Percentiles rank a stretch among this genome's conserved stretches.
Evolutionary conservation across 2,329 filamentous ascomycete genomes (phyloP).

Genomic region (Colletotrichum paranaense): DNA sequence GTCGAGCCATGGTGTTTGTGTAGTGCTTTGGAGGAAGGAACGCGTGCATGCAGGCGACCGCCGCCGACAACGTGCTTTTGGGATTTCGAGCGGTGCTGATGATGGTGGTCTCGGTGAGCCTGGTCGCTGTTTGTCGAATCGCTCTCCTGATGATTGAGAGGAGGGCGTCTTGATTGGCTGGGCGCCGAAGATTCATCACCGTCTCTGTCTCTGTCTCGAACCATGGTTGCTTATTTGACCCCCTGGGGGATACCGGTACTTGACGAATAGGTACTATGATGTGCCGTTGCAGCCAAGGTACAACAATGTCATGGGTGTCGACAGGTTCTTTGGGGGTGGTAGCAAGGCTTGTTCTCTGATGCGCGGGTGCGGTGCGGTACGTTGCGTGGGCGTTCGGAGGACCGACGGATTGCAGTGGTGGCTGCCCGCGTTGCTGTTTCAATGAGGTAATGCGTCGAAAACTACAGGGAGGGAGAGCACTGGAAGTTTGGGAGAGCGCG

Average conservation of each 20-base stretch:
- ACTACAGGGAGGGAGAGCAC: background rate
- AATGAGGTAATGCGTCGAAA: constrained; percentile 27
- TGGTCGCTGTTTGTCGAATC: constrained; percentile 50
- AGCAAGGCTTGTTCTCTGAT: constrained; percentile 18
- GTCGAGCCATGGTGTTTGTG: constrained; percentile 55
- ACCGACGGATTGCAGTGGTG: constrained; percentile 22
- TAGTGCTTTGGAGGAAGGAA: constrained; percentile 63
- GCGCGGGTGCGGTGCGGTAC: constrained; percentile 9
- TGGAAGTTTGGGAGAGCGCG: background rate
- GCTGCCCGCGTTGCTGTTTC: constrained; percentile 20
- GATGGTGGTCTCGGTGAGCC: constrained; percentile 41
- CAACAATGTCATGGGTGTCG: constrained; percentile 9
- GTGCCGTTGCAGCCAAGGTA: constrained; percentile 1
- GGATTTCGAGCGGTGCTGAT: constrained; percentile 38
- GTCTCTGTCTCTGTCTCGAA: constrained; percentile 55
- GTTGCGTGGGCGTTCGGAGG: constrained; percentile 18
- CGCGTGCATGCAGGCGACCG: constrained; percentile 62
- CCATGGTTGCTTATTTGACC: constrained; percentile 45
- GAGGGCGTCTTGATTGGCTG: constrained; percentile 68
- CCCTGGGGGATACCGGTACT: background rate
- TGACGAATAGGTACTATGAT: background rate
- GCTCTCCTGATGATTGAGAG: constrained; percentile 48
- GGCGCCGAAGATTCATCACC: constrained; percentile 58
- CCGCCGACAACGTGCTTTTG: constrained; percentile 58
- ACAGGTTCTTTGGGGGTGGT: constrained; percentile 15